Conservation (phyloP, 768 basidiomycete genomes). For the Coprinopsis cinerea region DNA sequence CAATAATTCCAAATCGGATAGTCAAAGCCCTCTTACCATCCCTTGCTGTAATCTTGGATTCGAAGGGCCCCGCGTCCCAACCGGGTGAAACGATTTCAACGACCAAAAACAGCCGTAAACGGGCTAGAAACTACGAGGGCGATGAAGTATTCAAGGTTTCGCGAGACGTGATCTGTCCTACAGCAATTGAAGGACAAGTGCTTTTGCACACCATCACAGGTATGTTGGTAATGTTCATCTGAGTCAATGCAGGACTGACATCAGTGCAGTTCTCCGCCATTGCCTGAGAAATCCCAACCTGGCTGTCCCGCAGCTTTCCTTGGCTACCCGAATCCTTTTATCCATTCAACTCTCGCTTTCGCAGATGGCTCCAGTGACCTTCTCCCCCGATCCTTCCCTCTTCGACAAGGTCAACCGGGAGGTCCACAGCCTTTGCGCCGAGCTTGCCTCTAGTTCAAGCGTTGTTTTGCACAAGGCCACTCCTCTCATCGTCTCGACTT, state of each 20-base stretch:
- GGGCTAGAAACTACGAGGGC: constrained; percentile 64
- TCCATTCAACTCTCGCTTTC: constrained; percentile 53
- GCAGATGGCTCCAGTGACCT: constrained; percentile 45
- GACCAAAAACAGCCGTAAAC: constrained; percentile 58
- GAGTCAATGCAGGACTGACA: not conserved
- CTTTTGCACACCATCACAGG: constrained; percentile 54
- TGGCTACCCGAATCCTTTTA: constrained; percentile 52
- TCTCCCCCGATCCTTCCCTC: constrained; percentile 48
- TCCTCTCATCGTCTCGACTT: constrained; percentile 45
- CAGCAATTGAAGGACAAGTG: constrained; percentile 43
- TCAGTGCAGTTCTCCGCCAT: constrained; percentile 39
- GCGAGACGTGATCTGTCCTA: constrained; percentile 42
- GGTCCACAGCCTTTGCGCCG: constrained; percentile 42
- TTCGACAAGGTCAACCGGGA: constrained; percentile 38
- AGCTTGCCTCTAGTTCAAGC: constrained; percentile 48
- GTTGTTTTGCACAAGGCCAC: constrained; percentile 57
- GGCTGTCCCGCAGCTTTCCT: constrained; percentile 47
- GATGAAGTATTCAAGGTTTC: constrained; percentile 61
- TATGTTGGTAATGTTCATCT: constrained; percentile 24
- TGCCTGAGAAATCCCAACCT: constrained; percentile 48
- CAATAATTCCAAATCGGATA: constrained; percentile 46
- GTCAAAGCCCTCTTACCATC: constrained; percentile 46
- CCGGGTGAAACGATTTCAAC: constrained; percentile 14
- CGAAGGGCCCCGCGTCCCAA: constrained; percentile 28
- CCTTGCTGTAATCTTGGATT: constrained; percentile 41